Percentiles rank a stretch among this genome's conserved stretches.
Evolutionary conservation across 257 asterid species (phyloP).

Genomic region (Jacaranda mimosifolia): DNA sequence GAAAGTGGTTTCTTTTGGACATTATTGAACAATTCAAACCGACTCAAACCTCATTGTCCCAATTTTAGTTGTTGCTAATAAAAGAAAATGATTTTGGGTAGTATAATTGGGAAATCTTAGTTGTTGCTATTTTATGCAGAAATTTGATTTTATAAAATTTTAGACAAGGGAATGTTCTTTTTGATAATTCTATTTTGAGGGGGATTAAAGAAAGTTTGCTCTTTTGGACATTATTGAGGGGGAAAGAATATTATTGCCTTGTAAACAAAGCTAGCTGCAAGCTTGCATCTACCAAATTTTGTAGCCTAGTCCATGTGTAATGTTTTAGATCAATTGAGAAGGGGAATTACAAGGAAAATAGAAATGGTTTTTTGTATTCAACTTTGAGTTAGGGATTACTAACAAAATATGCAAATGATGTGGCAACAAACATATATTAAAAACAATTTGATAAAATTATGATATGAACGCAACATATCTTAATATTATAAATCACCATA

Average conservation of each 20-base stretch:
- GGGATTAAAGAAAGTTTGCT: slow-evolving; percentile 15
- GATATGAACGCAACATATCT: no score
- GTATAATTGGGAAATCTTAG: slow-evolving; percentile 22
- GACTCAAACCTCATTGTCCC: no score
- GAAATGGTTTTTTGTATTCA: no score
- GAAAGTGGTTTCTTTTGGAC: no score
- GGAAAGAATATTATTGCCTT: slow-evolving; percentile 46
- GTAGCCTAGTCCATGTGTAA: slow-evolving; percentile 21
- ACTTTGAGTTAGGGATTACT: no score
- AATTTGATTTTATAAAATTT: neutral
- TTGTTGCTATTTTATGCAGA: neutral
- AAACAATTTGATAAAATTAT: no score
- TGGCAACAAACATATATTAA: no score
- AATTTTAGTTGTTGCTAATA: neutral
- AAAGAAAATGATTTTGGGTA: slow-evolving; percentile 29
- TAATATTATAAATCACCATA: no score
- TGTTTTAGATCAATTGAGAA: neutral
- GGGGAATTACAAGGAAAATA: no score
- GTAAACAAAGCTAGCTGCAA: slow-evolving; percentile 21
- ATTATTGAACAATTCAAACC: no score
- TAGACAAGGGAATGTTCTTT: neutral
- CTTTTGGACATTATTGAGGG: slow-evolving; percentile 30
- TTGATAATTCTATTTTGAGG: neutral
- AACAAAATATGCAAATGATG: no score
- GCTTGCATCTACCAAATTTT: slow-evolving; percentile 33